phyloP scores from a whole-genome alignment of 2,329 filamentous ascomycete species.

The Alternaria burnsii region DNA sequence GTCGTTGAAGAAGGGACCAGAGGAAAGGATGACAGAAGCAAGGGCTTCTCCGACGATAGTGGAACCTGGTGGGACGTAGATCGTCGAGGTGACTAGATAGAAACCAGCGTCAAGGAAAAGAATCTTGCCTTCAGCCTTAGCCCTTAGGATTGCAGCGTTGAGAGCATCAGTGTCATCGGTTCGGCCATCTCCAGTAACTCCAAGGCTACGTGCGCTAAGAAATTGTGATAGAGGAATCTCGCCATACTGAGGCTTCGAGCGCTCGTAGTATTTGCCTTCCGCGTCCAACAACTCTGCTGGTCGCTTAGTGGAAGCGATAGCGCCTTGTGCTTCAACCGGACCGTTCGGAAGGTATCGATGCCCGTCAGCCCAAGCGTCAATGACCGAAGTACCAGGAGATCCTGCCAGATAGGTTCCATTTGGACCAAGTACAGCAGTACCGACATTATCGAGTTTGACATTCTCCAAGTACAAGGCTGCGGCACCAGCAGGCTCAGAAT shows the following conservation, averaged over 20 bases:
- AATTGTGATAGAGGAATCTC: slow-evolving; percentile 68
- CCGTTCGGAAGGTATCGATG: slow-evolving; percentile 48
- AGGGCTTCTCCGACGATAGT: slow-evolving; percentile 86
- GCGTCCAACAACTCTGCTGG: slow-evolving; percentile 53
- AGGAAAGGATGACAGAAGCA: slow-evolving; percentile 82
- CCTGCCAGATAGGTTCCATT: slow-evolving; percentile 39
- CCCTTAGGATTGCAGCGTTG: slow-evolving; percentile 74
- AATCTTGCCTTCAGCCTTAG: slow-evolving; percentile 61
- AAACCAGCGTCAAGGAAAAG: slow-evolving; percentile 67
- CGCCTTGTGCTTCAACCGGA: slow-evolving; percentile 55
- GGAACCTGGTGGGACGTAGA: slow-evolving; percentile 71
- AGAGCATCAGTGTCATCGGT: slow-evolving; percentile 82
- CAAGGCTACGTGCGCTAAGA: slow-evolving; percentile 56
- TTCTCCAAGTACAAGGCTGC: slow-evolving; percentile 66
- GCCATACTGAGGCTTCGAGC: slow-evolving; percentile 60
- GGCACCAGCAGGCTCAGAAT: slow-evolving; percentile 54
- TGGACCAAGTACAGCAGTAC: slow-evolving; percentile 31
- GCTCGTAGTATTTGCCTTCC: slow-evolving; percentile 59
- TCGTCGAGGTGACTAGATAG: slow-evolving; percentile 63
- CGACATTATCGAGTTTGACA: slow-evolving; percentile 64
- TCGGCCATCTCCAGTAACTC: slow-evolving; percentile 83
- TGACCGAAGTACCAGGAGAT: slow-evolving; percentile 27
- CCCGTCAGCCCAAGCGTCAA: slow-evolving; percentile 46
- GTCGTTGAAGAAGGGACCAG: slow-evolving; percentile 61
- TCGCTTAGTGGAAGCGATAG: slow-evolving; percentile 55